Conservation (phyloP, 495 filamentous ascomycete species). For the Sabuloglossum arenarium region DNA sequence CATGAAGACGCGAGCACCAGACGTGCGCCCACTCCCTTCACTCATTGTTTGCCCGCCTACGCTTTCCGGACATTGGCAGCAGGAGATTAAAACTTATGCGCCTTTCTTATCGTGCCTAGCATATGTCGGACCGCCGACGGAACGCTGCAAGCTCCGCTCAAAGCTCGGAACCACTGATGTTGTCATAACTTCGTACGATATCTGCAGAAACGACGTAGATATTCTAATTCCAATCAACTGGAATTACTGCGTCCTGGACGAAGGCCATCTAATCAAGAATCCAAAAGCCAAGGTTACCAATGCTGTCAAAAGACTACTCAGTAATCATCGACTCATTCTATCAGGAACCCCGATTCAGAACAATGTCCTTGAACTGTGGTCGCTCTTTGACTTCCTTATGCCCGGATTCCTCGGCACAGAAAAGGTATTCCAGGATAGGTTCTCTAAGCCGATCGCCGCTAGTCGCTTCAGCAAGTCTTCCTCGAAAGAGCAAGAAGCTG, state of each 20-base stretch:
- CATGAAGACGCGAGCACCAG: constrained; percentile 49
- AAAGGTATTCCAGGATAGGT: constrained; percentile 92
- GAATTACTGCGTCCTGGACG: constrained; percentile 95
- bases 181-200: constrained; percentile 93
- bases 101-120: constrained; percentile 77
- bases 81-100: constrained; percentile 85
- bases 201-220: constrained; percentile 84
- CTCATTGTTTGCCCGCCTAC: constrained; percentile 93
- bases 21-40: constrained; percentile 64
- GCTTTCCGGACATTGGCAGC: constrained; percentile 96
- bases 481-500: constrained; percentile 94
- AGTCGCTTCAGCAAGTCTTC: constrained; percentile 90
- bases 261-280: constrained; percentile 97
- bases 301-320: constrained; percentile 69
- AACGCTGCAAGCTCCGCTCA: constrained; percentile 46
- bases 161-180: constrained; percentile 60
- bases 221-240: constrained; percentile 64
- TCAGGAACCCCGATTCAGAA: constrained; percentile 98
- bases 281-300: constrained; percentile 80
- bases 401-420: constrained; percentile 96
- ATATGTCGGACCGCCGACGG: constrained; percentile 72
- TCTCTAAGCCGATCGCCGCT: constrained; percentile 91
- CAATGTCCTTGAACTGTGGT: constrained; percentile 96
- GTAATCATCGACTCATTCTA: constrained; percentile 87
- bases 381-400: constrained; percentile 97